These are phyloP conservation scores for Penicillium desertorum DNA, from an alignment of 495 filamentous ascomycete species.

Conservation along the genomic window DNA sequence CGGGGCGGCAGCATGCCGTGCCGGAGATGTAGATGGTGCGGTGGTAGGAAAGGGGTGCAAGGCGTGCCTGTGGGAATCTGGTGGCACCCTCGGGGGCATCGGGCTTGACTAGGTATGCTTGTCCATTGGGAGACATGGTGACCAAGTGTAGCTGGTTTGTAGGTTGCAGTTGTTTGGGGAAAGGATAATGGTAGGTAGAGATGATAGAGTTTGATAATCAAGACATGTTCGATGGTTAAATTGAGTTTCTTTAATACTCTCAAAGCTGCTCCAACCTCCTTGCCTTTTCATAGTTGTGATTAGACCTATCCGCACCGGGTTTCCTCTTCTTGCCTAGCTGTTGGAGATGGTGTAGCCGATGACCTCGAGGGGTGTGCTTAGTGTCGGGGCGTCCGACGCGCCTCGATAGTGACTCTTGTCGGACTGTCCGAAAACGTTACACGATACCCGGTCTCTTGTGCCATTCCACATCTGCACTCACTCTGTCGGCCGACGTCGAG, in stretches of 20 bases:
- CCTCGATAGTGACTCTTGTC: not conserved
- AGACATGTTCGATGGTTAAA: not conserved
- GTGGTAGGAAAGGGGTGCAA: slow-evolving; percentile 30
- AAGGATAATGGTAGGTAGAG: not conserved
- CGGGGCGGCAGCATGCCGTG: slow-evolving; percentile 24
- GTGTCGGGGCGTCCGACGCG: not conserved
- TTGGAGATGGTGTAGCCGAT: not conserved
- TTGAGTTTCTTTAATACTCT: not conserved
- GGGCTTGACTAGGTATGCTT: slow-evolving; percentile 38
- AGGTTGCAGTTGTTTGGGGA: not conserved
- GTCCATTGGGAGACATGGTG: slow-evolving; percentile 32
- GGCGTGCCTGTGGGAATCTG: slow-evolving; percentile 34
- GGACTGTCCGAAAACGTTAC: not conserved
- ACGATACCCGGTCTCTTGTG: not conserved
- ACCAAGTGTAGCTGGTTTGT: not conserved
- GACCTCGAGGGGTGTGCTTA: not conserved
- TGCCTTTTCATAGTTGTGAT: not conserved
- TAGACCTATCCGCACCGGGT: not conserved
- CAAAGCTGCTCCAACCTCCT: not conserved
- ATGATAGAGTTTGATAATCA: not conserved
- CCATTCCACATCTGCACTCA: not conserved
- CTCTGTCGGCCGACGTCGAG: not conserved
- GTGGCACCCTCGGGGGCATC: slow-evolving; percentile 24
- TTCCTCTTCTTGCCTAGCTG: not conserved
- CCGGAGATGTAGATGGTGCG: slow-evolving; percentile 39